Percentiles rank a stretch among this genome's conserved stretches.
These are phyloP conservation scores for Apiospora sp. DNA, from an alignment of 2,329 filamentous ascomycete genomes.

Conservation along the genomic window DNA sequence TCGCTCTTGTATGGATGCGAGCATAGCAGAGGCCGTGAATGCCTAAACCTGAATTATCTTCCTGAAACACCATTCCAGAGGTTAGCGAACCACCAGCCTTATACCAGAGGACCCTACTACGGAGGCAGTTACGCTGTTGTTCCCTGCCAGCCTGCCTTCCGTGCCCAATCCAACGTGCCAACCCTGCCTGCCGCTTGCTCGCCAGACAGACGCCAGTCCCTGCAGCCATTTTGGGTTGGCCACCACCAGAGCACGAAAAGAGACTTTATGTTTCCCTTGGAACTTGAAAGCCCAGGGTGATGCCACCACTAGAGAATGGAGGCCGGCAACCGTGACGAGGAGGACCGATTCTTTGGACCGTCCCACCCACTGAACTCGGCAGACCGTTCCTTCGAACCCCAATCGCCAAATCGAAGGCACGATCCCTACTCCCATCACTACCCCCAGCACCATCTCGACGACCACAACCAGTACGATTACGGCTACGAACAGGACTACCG, in stretches of 20 bases:
- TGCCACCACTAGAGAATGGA: constrained; percentile 56
- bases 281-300: constrained; percentile 41
- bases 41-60: constrained; percentile 18
- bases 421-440: constrained; percentile 35
- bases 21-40: not conserved
- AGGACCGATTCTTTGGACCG: constrained; percentile 45
- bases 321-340: constrained; percentile 52
- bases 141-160: constrained; percentile 10
- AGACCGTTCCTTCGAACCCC: constrained; percentile 44
- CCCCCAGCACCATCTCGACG: constrained; percentile 30
- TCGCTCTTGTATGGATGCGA: constrained; percentile 19
- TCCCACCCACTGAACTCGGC: constrained; percentile 32
- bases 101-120: not conserved
- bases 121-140: constrained; percentile 13
- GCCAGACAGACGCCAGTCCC: constrained; percentile 12
- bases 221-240: constrained; percentile 19
- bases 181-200: constrained; percentile 13
- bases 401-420: constrained; percentile 35
- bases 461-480: constrained; percentile 35
- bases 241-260: not conserved
- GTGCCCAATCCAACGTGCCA: constrained; percentile 21
- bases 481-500: constrained; percentile 31
- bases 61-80: constrained; percentile 22
- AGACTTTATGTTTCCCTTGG: constrained; percentile 26
- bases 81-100: constrained; percentile 15